Evolutionary conservation across 257 asterid species (phyloP), one percentile per base, ranked within the genome.

Genomic region (Plantago elongata): DNA sequence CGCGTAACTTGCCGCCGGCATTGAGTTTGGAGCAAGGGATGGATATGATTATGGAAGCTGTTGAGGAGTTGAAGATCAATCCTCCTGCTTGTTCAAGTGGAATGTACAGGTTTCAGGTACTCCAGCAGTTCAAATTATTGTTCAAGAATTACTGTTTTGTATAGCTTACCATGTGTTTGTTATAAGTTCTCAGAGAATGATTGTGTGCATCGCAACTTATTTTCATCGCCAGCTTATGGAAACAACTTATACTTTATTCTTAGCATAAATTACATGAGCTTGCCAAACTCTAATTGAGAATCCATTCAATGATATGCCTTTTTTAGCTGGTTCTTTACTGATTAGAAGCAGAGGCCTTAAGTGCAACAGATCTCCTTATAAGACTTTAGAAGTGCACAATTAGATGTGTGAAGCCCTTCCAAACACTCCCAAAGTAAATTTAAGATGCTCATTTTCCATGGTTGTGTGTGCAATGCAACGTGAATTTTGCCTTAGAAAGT

Each of bases 11-110:
- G 75, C 79, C 85, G 11, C 91, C 97, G 10, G 90, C 80, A 2
- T 75, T 93, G 84, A 89, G 85, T 65, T 74, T 93, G 16, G 89
- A 86, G 69, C 82, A 85, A 54, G 97, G 99, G 47, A 70, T 93
- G 74, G 85, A 84, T 65, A 77, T 43, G 68, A 79, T 89, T 76
- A 78, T 76, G 71, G 88, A 76, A 68, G 94, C 94, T 18, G 81
- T 93, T 45, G 84, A 78, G 72, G 86, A 74, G 72, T 63, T 92
- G 63, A 83, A 74, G 80, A 68, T 66, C 18, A 82, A 80, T 17
- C 85, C 87, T 61, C 87, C 94, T 48, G 42, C 72, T 73, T 77
- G 82, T 71, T 79, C 94, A 13, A 80, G 76, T 67, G 99, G 99
- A 59, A 89, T 93, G 96, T 75, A 75, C 43, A 79, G 94, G 73